These are phyloP conservation scores for Mycena albidolilacea DNA, from an alignment of 768 basidiomycete genomes.

Conservation along the genomic window DNA sequence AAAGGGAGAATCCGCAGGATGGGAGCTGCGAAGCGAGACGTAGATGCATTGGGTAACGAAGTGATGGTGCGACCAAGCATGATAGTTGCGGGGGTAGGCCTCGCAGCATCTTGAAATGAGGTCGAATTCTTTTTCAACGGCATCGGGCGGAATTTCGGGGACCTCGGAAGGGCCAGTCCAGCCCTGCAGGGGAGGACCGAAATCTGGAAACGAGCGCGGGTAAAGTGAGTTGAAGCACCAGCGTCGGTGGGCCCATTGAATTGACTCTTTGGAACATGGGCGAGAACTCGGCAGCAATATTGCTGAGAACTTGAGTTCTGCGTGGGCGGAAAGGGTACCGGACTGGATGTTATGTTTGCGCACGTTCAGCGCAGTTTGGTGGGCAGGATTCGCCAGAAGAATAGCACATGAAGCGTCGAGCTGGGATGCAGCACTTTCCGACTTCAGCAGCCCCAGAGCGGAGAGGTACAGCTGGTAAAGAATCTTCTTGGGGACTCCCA, in stretches of 20 bases:
- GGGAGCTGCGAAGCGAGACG: conserved; percentile 38
- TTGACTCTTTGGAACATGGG: conserved; percentile 74
- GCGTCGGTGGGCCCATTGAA: conserved; percentile 79
- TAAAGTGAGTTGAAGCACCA: conserved; percentile 68
- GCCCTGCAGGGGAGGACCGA: conserved; percentile 17
- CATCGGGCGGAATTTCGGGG: conserved; percentile 53
- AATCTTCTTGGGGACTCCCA: conserved; percentile 75
- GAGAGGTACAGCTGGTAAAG: conserved; percentile 67
- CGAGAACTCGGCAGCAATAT: conserved; percentile 65
- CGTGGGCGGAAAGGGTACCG: conserved; percentile 52
- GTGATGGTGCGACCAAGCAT: conserved; percentile 78
- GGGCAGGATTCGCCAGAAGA: conserved; percentile 77
- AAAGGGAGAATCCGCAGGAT: conserved; percentile 42
- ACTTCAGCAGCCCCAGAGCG: conserved; percentile 55
- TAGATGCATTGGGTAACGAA: conserved; percentile 59
- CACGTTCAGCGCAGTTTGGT: conserved; percentile 76
- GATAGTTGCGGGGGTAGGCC: conserved; percentile 80
- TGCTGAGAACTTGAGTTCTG: conserved; percentile 65
- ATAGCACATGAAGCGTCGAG: conserved; percentile 61
- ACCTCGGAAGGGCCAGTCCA: neutral
- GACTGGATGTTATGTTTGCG: conserved; percentile 68
- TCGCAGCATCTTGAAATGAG: conserved; percentile 67
- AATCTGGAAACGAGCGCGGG: neutral
- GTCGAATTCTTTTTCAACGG: conserved; percentile 63
- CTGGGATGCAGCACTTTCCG: conserved; percentile 38